A percentile compares a stretch with the other conserved stretches of the same genome.
Conservation (phyloP, 257 asterid genomes). For the Solanum raphanifolium region DNA sequence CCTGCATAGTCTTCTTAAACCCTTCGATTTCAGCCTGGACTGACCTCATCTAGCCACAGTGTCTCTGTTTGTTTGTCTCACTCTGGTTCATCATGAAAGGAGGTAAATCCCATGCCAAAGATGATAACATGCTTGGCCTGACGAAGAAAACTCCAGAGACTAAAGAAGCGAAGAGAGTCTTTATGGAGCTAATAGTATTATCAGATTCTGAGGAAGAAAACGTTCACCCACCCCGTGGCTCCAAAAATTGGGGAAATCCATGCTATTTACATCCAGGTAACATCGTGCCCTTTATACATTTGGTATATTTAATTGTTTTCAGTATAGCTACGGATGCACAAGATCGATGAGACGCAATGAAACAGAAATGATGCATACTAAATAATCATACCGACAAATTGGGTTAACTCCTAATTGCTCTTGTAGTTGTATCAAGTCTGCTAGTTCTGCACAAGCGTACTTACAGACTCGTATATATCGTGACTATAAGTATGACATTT, state of each 20-base stretch:
- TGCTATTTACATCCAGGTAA: background rate
- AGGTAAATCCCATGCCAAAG: constrained; percentile 46
- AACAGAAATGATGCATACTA: background rate
- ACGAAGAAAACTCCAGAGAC: constrained; percentile 41
- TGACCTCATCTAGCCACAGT: background rate
- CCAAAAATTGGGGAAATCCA: background rate
- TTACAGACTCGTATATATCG: background rate
- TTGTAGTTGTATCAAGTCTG: background rate
- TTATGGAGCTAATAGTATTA: background rate
- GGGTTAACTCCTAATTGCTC: background rate
- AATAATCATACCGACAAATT: background rate
- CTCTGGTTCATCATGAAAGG: constrained; percentile 39
- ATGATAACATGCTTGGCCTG: constrained; percentile 53
- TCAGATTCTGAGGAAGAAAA: background rate
- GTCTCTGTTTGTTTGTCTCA: background rate
- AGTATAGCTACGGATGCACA: background rate
- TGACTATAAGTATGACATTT: background rate
- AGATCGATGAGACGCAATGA: background rate
- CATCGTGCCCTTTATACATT: background rate
- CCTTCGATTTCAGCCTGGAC: background rate
- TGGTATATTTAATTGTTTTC: background rate
- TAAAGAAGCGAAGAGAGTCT: background rate
- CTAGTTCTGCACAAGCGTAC: background rate
- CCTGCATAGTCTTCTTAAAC: background rate
- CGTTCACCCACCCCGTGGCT: background rate